Conservation (phyloP, 1,139 yeast species). For the Hemisphaericaspora subhashii region DNA sequence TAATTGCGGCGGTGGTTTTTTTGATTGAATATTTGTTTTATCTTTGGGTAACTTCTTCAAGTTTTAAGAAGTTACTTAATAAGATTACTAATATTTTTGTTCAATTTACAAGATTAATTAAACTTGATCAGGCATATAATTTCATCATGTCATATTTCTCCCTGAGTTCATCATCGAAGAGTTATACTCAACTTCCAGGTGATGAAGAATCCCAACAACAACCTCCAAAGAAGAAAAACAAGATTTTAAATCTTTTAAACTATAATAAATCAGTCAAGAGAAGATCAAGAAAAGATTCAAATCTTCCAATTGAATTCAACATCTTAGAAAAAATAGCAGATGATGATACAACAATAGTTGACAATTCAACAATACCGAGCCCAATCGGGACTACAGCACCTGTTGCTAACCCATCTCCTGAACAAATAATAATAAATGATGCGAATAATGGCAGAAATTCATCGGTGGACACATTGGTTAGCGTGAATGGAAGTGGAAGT, state of each 20-base stretch:
- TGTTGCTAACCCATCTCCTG: not conserved
- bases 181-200: conserved; percentile 1
- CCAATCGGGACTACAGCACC: conserved; percentile 5
- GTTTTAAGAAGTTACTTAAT: conserved; percentile 27
- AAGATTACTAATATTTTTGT: conserved; percentile 9
- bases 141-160: not conserved
- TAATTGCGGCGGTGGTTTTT: conserved; percentile 56
- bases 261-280: conserved; percentile 24
- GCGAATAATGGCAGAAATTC: not conserved
- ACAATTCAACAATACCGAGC: conserved; percentile 1
- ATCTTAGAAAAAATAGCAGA: conserved; percentile 13
- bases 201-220: conserved; percentile 6
- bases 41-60: conserved; percentile 38
- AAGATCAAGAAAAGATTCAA: conserved; percentile 57
- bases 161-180: not conserved
- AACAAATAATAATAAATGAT: not conserved
- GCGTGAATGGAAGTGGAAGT: too few relatives aligned
- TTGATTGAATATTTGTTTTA: conserved; percentile 65
- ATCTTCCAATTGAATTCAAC: conserved; percentile 30
- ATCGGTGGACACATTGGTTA: not conserved
- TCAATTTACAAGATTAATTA: conserved; percentile 12
- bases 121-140: conserved; percentile 14
- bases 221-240: conserved; percentile 6
- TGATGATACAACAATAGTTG: conserved; percentile 6
- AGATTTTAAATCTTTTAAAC: conserved; percentile 7